Conservation (phyloP, 345 rosid genomes). For the Capsella bursapastoris region DNA sequence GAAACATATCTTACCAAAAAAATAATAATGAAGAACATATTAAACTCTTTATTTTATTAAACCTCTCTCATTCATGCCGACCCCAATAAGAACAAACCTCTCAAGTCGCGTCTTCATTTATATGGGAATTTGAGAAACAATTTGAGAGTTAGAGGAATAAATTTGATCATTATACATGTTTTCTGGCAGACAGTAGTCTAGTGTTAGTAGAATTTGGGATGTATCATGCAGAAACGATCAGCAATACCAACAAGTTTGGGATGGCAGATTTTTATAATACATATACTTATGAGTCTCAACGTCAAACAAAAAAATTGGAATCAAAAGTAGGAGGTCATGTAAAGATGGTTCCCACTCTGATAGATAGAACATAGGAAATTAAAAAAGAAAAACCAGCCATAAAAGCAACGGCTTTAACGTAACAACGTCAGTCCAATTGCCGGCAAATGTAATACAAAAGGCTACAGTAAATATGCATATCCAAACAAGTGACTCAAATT, state of each 20-base stretch:
- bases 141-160: neutral
- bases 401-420: conserved; percentile 27
- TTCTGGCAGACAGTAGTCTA: neutral
- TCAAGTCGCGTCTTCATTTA: too few relatives aligned
- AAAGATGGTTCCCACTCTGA: conserved; percentile 22
- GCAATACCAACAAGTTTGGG: neutral
- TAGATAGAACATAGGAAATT: neutral
- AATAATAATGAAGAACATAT: too few relatives aligned
- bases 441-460: conserved; percentile 35
- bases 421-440: conserved; percentile 30
- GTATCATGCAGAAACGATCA: neutral
- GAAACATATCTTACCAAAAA: too few relatives aligned
- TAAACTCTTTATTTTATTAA: too few relatives aligned
- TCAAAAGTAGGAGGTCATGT: conserved; percentile 15
- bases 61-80: too few relatives aligned
- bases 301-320: neutral
- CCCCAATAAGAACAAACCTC: too few relatives aligned
- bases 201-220: neutral
- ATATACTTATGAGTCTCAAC: neutral
- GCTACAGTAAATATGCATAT: conserved; percentile 33
- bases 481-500: conserved; percentile 30
- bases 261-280: conserved; percentile 10
- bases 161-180: neutral
- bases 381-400: neutral
- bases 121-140: too few relatives aligned